Conservation (phyloP, 2,329 filamentous ascomycete genomes). For the Pyrenochaeta sp. region DNA sequence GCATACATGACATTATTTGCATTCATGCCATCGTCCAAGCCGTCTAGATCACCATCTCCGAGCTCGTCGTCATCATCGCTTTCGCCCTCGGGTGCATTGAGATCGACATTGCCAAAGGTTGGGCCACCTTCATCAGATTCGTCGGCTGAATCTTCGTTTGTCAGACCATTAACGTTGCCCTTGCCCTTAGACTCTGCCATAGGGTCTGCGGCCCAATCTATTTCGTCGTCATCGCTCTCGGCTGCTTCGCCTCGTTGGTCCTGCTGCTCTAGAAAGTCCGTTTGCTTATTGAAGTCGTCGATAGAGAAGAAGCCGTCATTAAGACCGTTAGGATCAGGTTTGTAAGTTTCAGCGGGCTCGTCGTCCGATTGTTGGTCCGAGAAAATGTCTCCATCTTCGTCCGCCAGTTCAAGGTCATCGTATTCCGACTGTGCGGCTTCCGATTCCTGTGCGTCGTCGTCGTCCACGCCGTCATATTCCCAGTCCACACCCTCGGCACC, state of each 20-base stretch:
- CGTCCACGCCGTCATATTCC: constrained; percentile 44
- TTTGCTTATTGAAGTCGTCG: constrained; percentile 95
- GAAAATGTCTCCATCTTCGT: constrained; percentile 43
- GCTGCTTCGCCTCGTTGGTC: constrained; percentile 80
- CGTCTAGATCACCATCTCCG: constrained; percentile 64
- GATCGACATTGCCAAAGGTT: constrained; percentile 81
- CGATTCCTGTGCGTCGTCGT: constrained; percentile 33
- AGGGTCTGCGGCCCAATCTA: constrained; percentile 88
- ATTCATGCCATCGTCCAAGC: constrained; percentile 68
- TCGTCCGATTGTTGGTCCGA: constrained; percentile 55
- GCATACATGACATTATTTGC: constrained; percentile 90
- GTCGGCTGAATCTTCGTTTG: constrained; percentile 59
- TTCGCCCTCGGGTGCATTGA: constrained; percentile 75
- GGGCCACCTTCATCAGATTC: constrained; percentile 78
- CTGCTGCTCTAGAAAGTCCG: constrained; percentile 86
- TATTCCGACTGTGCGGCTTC: constrained; percentile 43
- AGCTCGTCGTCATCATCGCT: constrained; percentile 70
- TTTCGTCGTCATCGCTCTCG: constrained; percentile 77
- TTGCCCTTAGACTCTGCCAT: constrained; percentile 53
- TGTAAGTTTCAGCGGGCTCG: constrained; percentile 63
- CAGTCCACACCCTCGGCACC: constrained; percentile 47
- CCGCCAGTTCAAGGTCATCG: constrained; percentile 43
- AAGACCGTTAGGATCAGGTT: constrained; percentile 80
- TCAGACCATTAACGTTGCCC: constrained; percentile 34
- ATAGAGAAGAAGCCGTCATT: constrained; percentile 99